Evolutionary conservation across 495 filamentous ascomycete genomes (phyloP).

Genomic region (Echria macrotheca): DNA sequence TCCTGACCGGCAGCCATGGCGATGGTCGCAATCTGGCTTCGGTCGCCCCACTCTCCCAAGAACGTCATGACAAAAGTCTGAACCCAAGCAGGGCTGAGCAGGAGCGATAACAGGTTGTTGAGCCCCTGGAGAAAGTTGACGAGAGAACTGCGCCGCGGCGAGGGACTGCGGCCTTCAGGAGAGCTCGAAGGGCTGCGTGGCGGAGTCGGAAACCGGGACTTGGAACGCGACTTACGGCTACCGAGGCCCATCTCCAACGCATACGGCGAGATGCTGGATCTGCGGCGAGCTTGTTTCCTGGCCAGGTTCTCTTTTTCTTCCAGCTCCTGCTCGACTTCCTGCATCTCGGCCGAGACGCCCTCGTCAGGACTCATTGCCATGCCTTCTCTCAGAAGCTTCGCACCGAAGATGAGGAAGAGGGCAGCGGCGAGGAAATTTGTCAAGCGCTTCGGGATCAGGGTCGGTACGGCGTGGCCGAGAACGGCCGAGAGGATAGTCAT

Average conservation of each 20-base stretch:
- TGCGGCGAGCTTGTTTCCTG: constrained; percentile 47
- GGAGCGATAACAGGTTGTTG: constrained; percentile 78
- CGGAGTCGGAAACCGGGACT: constrained; percentile 55
- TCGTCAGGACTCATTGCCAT: constrained; percentile 80
- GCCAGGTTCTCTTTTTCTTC: constrained; percentile 83
- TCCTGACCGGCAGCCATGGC: constrained; percentile 98
- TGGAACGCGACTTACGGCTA: constrained; percentile 52
- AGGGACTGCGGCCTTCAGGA: constrained; percentile 43
- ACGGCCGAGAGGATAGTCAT: constrained; percentile 98
- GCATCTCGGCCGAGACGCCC: constrained; percentile 91
- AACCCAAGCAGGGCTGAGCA: constrained; percentile 94
- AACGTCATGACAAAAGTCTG: constrained; percentile 99
- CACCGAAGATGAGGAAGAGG: constrained; percentile 85
- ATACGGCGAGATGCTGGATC: constrained; percentile 57
- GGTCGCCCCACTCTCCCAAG: constrained; percentile 95
- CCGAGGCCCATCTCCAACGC: constrained; percentile 58
- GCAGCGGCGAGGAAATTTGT: constrained; percentile 80
- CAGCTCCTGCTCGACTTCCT: constrained; percentile 90
- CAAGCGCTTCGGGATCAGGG: constrained; percentile 79
- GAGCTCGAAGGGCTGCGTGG: constrained; percentile 56
- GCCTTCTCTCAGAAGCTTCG: constrained; percentile 79
- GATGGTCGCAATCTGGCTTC: constrained; percentile 96
- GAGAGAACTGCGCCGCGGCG: constrained; percentile 32
- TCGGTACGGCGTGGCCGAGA: constrained; percentile 89
- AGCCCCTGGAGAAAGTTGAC: constrained; percentile 51